A percentile compares a stretch with the other conserved stretches of the same genome.
These are phyloP conservation scores for Daldinia vernicosa DNA, from an alignment of 495 filamentous ascomycete genomes.

Conservation along the genomic window DNA sequence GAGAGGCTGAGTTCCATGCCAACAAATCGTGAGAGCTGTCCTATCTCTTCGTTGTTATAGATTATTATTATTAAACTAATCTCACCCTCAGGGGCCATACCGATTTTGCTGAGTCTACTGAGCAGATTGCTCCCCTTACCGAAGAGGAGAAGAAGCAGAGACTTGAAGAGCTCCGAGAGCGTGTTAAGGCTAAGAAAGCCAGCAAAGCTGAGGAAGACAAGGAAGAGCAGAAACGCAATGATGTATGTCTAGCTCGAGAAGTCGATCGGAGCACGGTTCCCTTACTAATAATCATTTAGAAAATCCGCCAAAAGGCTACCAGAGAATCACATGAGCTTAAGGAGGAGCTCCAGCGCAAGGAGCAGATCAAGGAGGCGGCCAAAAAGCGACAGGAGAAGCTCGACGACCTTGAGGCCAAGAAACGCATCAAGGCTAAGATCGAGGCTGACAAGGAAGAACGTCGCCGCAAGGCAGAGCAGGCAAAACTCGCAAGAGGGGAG, in stretches of 20 bases:
- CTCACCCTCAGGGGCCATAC: constrained; percentile 68
- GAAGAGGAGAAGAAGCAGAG: constrained; percentile 88
- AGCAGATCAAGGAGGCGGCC: constrained; percentile 87
- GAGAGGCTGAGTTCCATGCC: constrained; percentile 89
- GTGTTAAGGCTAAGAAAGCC: constrained; percentile 76
- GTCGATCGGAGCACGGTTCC: neutral
- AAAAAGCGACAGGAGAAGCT: constrained; percentile 86
- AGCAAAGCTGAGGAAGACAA: constrained; percentile 78
- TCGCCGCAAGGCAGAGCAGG: constrained; percentile 79
- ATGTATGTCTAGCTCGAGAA: constrained; percentile 60
- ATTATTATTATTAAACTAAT: constrained; percentile 19
- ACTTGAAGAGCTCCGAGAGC: constrained; percentile 76
- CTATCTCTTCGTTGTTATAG: neutral
- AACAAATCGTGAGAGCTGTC: constrained; percentile 71
- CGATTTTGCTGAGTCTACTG: constrained; percentile 93
- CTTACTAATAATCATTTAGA: constrained; percentile 54
- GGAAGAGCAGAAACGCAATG: constrained; percentile 86
- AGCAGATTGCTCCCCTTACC: constrained; percentile 88
- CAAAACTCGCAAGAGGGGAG: constrained; percentile 85
- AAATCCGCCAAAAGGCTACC: constrained; percentile 86
- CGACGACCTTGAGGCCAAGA: constrained; percentile 86
- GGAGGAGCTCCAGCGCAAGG: constrained; percentile 84
- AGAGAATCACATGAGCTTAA: constrained; percentile 81
- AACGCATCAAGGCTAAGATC: constrained; percentile 88
- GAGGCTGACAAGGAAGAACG: constrained; percentile 89